Base-by-base conservation (phyloP, 768 basidiomycete genomes). In the Hericium rajendrae region DNA sequence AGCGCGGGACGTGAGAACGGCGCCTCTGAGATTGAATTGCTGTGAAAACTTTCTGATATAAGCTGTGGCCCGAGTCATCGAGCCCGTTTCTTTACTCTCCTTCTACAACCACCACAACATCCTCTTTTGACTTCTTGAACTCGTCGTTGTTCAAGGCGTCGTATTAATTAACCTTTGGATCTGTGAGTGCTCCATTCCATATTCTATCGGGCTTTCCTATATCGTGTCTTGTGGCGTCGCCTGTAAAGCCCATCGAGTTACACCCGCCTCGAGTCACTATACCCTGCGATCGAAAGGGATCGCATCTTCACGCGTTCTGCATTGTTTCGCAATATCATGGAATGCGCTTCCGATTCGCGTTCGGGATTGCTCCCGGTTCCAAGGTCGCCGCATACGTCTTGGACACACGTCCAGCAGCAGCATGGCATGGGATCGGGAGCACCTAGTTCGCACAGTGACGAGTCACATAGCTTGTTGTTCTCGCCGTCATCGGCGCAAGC, bases 161-260 rank as follows among this genome's bases (percentile, higher is more conserved):
- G 32, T 26, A 40, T 26, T 26, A 26, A 26, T 26, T 26, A 4
- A 26, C 51, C 50, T 28, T 38, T 16, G 60, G 57, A 58, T 57
- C 60, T 56, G 62, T 63, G 62, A 63, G 62, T 63, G 22, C 48
- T 58, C 57, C 55, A 57, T 62, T 63, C 60, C 51, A 51, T 61
- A 57, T 61, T 56, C 51, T 48, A 60, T 54, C 62, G 62, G 58
- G 61, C 60, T 54, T 46, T 38, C 53, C 53, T 57, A 54, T 49
- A 61, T 62, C 54, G 59, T 60, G 32, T 32, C 32, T 32, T 32
- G 54, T 50, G 61, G 57, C 56, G 43, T 28, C 54, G 60, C 49
- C 57, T 18, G 20, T 60, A 61, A 20, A 57, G 53, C 55, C 56
- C n/a, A 53, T 38, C 54, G 55, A 46, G 43, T 46, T n/a, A 46